Conservation (phyloP, 208 protist genomes). For the Tritrichomonas foetus region DNA sequence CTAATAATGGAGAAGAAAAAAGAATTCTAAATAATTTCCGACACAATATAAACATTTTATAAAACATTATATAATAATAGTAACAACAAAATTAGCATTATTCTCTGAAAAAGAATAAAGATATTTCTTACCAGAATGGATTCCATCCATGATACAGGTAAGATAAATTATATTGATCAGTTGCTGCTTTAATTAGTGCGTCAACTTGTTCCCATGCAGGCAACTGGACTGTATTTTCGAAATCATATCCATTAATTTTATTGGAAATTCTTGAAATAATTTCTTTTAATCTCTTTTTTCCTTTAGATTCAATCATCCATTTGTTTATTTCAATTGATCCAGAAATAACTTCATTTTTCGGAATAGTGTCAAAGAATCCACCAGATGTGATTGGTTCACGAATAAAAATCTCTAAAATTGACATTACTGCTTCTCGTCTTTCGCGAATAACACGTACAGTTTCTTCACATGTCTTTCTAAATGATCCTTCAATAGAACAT, state of each 20-base stretch:
- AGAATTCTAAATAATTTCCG: too few species aligned
- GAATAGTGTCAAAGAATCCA: neutral
- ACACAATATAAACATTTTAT: too few species aligned
- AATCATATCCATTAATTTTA: neutral
- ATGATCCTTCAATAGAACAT: neutral
- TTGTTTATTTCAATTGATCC: neutral
- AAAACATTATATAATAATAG: too few species aligned
- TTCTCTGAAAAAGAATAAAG: neutral
- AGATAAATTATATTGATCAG: slow-evolving; percentile 33
- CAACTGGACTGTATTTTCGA: neutral
- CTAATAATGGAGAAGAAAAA: too few species aligned
- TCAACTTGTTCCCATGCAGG: neutral
- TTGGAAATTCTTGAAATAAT: slow-evolving; percentile 24
- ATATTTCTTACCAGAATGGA: slow-evolving; percentile 45
- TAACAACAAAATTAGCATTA: too few species aligned
- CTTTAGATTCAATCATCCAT: neutral
- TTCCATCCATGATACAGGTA: slow-evolving; percentile 43
- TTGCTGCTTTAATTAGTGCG: slow-evolving; percentile 17
- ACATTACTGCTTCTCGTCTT: neutral
- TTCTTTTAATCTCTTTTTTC: neutral
- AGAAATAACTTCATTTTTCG: neutral
- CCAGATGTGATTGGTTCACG: neutral
- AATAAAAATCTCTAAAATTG: slow-evolving; percentile 1
- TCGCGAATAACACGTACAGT: neutral
- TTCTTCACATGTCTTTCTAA: neutral